A percentile compares a stretch with the other conserved stretches of the same genome.
Evolutionary conservation across 2,329 filamentous ascomycete species (phyloP).

Genomic region (Daldinia sp.): DNA sequence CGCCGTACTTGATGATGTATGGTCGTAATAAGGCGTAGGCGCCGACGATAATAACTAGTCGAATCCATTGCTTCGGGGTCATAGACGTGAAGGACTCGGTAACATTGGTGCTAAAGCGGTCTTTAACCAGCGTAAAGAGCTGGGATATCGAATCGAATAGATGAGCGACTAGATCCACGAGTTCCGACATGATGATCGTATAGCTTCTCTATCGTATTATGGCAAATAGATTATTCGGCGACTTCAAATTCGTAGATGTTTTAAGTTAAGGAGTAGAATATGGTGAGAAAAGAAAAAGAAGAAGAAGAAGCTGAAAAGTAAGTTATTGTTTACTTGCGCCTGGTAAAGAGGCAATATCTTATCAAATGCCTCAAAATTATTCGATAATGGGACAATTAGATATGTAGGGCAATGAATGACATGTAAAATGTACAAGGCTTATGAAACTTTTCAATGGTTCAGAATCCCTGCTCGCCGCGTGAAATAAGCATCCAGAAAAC

Average conservation of each 20-base stretch:
- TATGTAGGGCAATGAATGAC: background rate
- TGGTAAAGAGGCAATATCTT: constrained; percentile 7
- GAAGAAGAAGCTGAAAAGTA: background rate
- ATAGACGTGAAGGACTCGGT: constrained; percentile 63
- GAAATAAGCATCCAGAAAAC: constrained; percentile 25
- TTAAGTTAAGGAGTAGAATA: background rate
- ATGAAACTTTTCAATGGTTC: constrained; percentile 20
- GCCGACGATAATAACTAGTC: constrained; percentile 77
- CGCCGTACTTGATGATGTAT: constrained; percentile 76
- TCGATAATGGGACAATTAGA: background rate
- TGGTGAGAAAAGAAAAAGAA: background rate
- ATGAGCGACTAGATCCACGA: constrained; percentile 49
- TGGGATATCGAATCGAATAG: constrained; percentile 48
- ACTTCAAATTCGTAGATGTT: background rate
- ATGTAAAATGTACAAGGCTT: constrained; percentile 9
- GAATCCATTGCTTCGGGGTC: constrained; percentile 69
- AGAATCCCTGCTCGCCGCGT: constrained; percentile 23
- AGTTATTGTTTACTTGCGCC: background rate
- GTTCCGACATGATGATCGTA: constrained; percentile 49
- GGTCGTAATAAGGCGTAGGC: constrained; percentile 80
- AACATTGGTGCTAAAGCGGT: constrained; percentile 63
- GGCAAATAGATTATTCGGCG: background rate
- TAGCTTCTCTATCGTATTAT: constrained; percentile 16
- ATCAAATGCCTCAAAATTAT: constrained; percentile 10
- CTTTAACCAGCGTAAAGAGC: constrained; percentile 47